phyloP scores from a whole-genome alignment of 495 filamentous ascomycete species.

The Cenococcum geophilum region DNA sequence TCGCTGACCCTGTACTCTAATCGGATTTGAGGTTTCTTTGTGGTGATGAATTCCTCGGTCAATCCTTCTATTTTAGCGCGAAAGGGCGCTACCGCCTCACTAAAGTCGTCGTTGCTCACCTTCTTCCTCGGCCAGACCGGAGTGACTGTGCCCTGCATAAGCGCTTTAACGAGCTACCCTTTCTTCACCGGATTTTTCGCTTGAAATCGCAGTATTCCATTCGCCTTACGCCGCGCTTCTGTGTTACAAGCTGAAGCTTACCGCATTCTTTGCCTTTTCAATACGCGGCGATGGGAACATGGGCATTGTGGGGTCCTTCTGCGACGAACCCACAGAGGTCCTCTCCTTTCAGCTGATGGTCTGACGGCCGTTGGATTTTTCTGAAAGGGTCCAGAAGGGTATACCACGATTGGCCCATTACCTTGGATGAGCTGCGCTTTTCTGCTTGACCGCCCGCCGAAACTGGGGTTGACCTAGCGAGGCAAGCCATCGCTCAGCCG shows the following conservation, averaged over 20 bases:
- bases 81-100: no score
- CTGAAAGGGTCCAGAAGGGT: not conserved
- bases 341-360: not conserved
- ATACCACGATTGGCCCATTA: not conserved
- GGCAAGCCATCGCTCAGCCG: slow-evolving; percentile 6
- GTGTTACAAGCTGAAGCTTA: not conserved
- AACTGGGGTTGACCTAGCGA: not conserved
- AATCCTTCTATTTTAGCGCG: no score
- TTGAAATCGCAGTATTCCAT: not conserved
- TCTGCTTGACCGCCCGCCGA: not conserved
- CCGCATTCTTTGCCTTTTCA: not conserved
- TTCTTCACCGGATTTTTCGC: not conserved
- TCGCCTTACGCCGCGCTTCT: not conserved
- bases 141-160: slow-evolving; percentile 8
- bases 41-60: no score
- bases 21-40: no score
- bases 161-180: slow-evolving; percentile 4
- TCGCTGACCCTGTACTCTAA: no score
- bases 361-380: not conserved
- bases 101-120: no score
- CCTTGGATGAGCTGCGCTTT: not conserved
- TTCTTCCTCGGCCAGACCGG: not conserved
- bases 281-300: not conserved
- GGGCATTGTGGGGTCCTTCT: not conserved
- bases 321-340: not conserved